These are phyloP conservation scores for Tuber indicum DNA, from an alignment of 495 filamentous ascomycete species.

Conservation along the genomic window DNA sequence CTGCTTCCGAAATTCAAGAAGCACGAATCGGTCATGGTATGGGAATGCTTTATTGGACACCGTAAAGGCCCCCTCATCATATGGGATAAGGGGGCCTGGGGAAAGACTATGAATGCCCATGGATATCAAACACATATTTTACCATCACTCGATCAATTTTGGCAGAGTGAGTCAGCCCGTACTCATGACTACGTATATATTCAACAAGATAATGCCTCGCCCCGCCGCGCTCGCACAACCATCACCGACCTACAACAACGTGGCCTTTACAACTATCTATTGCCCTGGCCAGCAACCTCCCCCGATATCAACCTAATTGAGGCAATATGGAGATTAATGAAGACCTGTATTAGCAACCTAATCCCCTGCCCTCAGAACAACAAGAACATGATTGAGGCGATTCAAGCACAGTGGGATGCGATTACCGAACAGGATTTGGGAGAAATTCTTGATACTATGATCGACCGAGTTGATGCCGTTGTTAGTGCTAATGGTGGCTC, in stretches of 20 bases:
- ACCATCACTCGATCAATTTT: background rate
- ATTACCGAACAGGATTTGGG: background rate
- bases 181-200: background rate
- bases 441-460: background rate
- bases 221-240: background rate
- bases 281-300: background rate
- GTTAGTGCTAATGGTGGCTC: background rate
- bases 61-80: background rate
- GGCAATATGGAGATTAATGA: background rate
- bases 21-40: slow-evolving; percentile 7
- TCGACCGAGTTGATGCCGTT: background rate
- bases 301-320: background rate
- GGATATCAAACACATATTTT: background rate
- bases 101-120: background rate
- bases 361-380: background rate
- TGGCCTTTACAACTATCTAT: background rate
- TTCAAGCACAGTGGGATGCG: background rate
- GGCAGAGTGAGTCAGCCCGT: background rate
- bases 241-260: background rate
- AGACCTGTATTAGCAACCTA: background rate
- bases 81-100: background rate
- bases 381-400: background rate
- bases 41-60: background rate
- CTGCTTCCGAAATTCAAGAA: background rate
- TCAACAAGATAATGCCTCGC: background rate